Evolutionary conservation across 1,284 basidiomycete species (phyloP).

Genomic region (Papiliotrema nemorosa): DNA sequence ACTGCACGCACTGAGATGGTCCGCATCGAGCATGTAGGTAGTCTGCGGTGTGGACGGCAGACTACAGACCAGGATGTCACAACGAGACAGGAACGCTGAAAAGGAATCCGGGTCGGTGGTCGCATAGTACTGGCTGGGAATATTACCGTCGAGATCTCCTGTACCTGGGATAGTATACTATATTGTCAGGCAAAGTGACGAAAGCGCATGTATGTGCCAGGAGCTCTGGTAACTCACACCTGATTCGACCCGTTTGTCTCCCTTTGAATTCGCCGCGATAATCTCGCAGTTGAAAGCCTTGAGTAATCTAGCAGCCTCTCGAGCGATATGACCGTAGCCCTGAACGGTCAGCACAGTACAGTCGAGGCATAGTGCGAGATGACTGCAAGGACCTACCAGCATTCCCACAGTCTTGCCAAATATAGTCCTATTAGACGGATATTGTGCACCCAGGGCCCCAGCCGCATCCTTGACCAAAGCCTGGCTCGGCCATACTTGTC

Average conservation of each 20-base stretch:
- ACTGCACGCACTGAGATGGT: too few relatives aligned
- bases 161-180: not conserved
- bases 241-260: conserved; percentile 28
- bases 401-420: conserved; percentile 33
- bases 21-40: conserved; percentile 26
- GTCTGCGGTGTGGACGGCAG: conserved; percentile 42
- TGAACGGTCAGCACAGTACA: too few relatives aligned
- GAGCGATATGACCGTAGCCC: conserved; percentile 40
- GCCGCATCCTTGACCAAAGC: too few relatives aligned
- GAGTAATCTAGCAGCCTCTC: conserved; percentile 44
- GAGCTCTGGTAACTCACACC: too few relatives aligned
- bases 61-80: conserved; percentile 41
- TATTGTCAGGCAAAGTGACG: not conserved
- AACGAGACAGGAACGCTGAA: conserved; percentile 31
- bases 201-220: too few relatives aligned
- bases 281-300: conserved; percentile 38
- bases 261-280: conserved; percentile 46
- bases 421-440: too few relatives aligned
- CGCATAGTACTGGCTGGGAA: conserved; percentile 41
- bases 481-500: too few relatives aligned
- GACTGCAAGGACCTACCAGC: too few relatives aligned
- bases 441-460: too few relatives aligned
- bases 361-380: too few relatives aligned
- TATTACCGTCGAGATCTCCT: conserved; percentile 1
- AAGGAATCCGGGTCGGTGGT: conserved; percentile 31